Conservation (phyloP, 1,139 yeast species). For the Hansenula anomala region DNA sequence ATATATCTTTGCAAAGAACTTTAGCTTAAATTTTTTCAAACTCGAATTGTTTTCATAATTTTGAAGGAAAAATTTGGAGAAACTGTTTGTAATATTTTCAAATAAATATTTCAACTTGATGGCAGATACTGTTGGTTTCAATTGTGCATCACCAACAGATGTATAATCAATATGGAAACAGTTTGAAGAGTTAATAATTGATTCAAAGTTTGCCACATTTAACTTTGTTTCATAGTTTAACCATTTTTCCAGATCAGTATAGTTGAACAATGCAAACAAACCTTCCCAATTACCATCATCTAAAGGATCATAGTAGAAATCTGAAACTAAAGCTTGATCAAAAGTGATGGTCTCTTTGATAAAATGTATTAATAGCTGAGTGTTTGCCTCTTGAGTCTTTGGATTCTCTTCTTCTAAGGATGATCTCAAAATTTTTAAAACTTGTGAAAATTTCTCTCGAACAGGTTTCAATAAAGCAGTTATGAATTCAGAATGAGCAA, state of each 20-base stretch:
- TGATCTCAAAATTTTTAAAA: conserved; percentile 33
- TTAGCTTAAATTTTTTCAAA: conserved; percentile 59
- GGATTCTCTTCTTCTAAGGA: conserved; percentile 37
- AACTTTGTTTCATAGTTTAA: conserved; percentile 55
- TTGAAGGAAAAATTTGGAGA: conserved; percentile 28
- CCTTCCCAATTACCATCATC: conserved; percentile 48
- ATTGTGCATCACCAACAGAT: conserved; percentile 39
- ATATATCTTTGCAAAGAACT: conserved; percentile 68
- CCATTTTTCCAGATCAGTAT: conserved; percentile 55
- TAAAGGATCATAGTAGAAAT: conserved; percentile 24
- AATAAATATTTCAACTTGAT: conserved; percentile 56
- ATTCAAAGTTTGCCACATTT: conserved; percentile 53
- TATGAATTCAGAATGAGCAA: conserved; percentile 46
- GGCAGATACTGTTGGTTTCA: conserved; percentile 64
- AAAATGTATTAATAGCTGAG: conserved; percentile 33
- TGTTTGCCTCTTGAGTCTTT: conserved; percentile 63
- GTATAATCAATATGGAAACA: conserved; percentile 64
- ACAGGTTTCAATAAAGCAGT: conserved; percentile 49
- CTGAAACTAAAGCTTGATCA: conserved; percentile 22
- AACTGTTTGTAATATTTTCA: conserved; percentile 63
- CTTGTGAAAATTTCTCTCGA: conserved; percentile 38
- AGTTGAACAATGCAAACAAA: conserved; percentile 47
- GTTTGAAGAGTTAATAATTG: conserved; percentile 46
- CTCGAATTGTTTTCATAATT: conserved; percentile 41
- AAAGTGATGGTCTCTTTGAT: conserved; percentile 28